A percentile compares a stretch with the other conserved stretches of the same genome.
Evolutionary conservation across 2,329 filamentous ascomycete species (phyloP).

Genomic region (Botrytis pseudocinerea): DNA sequence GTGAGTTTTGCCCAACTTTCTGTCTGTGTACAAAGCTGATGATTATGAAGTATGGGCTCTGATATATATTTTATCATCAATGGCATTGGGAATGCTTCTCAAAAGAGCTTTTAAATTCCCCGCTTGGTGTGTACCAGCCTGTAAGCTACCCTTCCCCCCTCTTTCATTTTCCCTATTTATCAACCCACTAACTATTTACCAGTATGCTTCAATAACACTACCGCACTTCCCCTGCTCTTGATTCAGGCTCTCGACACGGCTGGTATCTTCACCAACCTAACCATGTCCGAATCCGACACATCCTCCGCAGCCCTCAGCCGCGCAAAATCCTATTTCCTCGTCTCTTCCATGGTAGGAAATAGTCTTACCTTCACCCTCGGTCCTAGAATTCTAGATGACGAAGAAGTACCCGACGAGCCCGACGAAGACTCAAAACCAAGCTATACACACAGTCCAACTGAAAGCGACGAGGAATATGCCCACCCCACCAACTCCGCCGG

Average conservation of each 20-base stretch:
- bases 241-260: slow-evolving; percentile 45
- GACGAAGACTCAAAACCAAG: slow-evolving; percentile 31
- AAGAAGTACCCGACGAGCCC: slow-evolving; percentile 42
- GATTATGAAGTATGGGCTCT: slow-evolving; percentile 44
- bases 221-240: slow-evolving; percentile 49
- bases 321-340: slow-evolving; percentile 65
- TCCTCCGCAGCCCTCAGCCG: slow-evolving; percentile 53
- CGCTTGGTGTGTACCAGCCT: slow-evolving; percentile 48
- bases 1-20: not conserved
- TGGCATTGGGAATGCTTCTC: slow-evolving; percentile 45
- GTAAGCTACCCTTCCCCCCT: slow-evolving; percentile 40
- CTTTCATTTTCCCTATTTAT: no score
- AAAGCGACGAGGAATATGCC: slow-evolving; percentile 35
- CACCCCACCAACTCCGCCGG: slow-evolving; percentile 35
- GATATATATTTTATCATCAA: slow-evolving; percentile 45
- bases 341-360: slow-evolving; percentile 59
- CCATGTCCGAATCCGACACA: slow-evolving; percentile 45
- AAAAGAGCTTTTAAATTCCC: slow-evolving; percentile 46
- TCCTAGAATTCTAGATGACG: slow-evolving; percentile 55
- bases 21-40: not conserved
- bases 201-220: slow-evolving; percentile 48
- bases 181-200: not conserved
- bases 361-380: slow-evolving; percentile 65
- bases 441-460: not conserved
- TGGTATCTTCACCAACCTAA: slow-evolving; percentile 54